These are phyloP conservation scores for Colletotrichum cuscutae DNA, from an alignment of 2,329 filamentous ascomycete genomes.

Conservation along the genomic window DNA sequence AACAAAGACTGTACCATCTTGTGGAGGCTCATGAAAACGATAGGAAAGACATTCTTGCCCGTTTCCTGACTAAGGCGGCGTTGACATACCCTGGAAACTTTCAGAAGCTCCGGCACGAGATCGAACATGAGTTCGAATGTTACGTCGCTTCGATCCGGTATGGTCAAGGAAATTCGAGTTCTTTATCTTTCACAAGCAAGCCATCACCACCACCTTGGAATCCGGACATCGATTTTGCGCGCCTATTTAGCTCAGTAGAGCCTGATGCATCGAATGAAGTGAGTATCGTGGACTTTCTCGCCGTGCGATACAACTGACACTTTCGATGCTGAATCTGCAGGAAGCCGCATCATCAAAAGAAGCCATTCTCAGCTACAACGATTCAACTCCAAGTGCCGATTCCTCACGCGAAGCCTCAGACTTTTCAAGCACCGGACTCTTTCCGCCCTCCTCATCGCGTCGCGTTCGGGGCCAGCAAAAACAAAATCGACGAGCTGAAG, in stretches of 20 bases:
- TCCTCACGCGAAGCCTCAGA: no score
- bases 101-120: not conserved
- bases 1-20: not conserved
- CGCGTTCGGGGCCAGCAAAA: no score
- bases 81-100: not conserved
- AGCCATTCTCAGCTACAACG: no score
- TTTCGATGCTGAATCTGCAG: no score
- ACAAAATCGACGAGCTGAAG: no score
- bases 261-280: no score
- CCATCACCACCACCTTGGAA: not conserved
- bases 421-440: no score
- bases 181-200: not conserved
- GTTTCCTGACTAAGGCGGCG: not conserved
- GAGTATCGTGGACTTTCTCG: no score
- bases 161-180: not conserved
- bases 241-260: rapidly evolving
- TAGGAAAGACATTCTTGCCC: not conserved
- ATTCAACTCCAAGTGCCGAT: no score
- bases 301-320: no score
- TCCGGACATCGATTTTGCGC: not conserved
- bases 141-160: not conserved
- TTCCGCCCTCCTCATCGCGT: no score
- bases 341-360: no score
- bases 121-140: not conserved
- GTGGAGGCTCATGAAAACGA: not conserved